Evolutionary conservation across 305 asterid species (phyloP), one percentile per base, ranked within the genome.

Genomic region (Fraxinus dipetala): DNA sequence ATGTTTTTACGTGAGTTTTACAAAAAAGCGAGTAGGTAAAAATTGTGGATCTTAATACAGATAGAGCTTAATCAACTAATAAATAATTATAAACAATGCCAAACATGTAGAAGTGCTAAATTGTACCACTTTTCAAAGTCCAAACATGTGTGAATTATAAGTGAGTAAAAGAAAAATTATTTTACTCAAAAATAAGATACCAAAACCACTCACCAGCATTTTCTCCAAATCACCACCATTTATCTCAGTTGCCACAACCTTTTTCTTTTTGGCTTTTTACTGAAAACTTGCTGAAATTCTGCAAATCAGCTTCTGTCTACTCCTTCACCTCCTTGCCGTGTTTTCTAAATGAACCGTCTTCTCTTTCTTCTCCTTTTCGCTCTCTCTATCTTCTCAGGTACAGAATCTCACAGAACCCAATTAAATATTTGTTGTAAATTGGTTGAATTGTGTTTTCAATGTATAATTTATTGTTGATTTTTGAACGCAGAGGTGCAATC

Each of bases 341-440:
- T 73, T 30, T 61, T 54, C 75, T 59, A 56, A 35, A 93, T 92
- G 98, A 89, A 35, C 22, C 81, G 72, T 59, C 69, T 59, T 59
- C 69, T 59, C 30, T 59, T 59, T 77, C 85, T 89, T 77, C 83
- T 94, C 35, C 85, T 92, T 72, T 32, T 85, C 87, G 74, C 54
- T 48, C 82, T 74, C 89, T 86, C 87, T 80, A 79, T 88, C 85
- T 72, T 90, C 79, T 78, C 92, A 85, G 98, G 97, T 87, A 73
- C 16, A 4, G 8, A 67, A 18, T 1, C 1, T 10, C 13, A 7
- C 34, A 3, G 9, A 59, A 24, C 8, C 59, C 51, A 26, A 1
- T 24, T 69, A n/a, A 4, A 1, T 6, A 3, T 30, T 43, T 30
- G 10, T 18, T 82, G 30, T 34, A 24, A 4, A 48, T 73, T 61